Evolutionary conservation across 1,284 basidiomycete genomes (phyloP).

Genomic region (Macrocystidia cucumis): DNA sequence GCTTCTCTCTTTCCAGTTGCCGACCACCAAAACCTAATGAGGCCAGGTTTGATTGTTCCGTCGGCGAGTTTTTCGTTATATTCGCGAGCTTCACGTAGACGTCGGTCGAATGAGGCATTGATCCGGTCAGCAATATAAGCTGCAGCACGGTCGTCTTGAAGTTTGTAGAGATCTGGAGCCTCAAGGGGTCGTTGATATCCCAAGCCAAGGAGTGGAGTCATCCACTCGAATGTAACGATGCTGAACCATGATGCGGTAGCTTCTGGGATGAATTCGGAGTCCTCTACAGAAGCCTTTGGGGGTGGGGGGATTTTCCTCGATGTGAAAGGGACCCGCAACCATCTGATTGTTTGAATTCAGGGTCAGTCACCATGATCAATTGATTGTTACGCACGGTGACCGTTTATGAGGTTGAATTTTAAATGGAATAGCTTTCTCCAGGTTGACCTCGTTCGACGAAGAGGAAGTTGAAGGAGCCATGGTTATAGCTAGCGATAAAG

Average conservation of each 20-base stretch:
- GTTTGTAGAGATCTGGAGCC: slow-evolving; percentile 78
- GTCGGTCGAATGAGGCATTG: slow-evolving; percentile 54
- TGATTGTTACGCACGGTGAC: slow-evolving; percentile 12
- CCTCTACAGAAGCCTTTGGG: slow-evolving; percentile 34
- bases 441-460: too few relatives aligned
- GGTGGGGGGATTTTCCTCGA: slow-evolving; percentile 28
- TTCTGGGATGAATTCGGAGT: slow-evolving; percentile 40
- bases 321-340: slow-evolving; percentile 28
- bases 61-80: slow-evolving; percentile 64
- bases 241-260: slow-evolving; percentile 32
- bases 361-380: slow-evolving; percentile 2
- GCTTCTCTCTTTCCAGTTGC: slow-evolving; percentile 43
- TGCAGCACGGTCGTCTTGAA: slow-evolving; percentile 57
- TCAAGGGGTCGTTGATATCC: slow-evolving; percentile 79
- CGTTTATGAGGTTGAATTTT: too few relatives aligned
- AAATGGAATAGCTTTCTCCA: too few relatives aligned
- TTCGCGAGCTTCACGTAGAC: slow-evolving; percentile 49
- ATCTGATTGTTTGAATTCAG: slow-evolving; percentile 18
- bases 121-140: slow-evolving; percentile 58
- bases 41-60: slow-evolving; percentile 57
- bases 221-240: slow-evolving; percentile 55
- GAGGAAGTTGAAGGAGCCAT: too few relatives aligned
- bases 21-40: slow-evolving; percentile 53
- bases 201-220: slow-evolving; percentile 61
- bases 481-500: too few relatives aligned